A percentile compares a stretch with the other conserved stretches of the same genome.
These are phyloP conservation scores for Chalciporus sp. DNA, from an alignment of 1,284 basidiomycete genomes.

Conservation along the genomic window DNA sequence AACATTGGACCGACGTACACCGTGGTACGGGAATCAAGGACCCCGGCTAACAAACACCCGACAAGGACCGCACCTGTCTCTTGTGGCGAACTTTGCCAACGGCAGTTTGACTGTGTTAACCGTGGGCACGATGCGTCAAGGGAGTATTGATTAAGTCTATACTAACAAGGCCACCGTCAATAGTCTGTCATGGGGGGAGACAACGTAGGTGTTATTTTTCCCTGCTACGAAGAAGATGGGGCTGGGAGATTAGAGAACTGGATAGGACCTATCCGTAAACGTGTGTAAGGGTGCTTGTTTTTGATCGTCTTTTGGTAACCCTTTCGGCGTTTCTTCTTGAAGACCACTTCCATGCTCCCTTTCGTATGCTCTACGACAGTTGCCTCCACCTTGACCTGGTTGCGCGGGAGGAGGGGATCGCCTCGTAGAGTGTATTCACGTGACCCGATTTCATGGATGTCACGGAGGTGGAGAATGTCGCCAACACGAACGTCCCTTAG, in stretches of 20 bases:
- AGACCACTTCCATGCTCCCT: constrained; percentile 85
- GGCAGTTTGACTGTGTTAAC: neutral
- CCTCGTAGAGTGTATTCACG: constrained; percentile 92
- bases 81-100: neutral
- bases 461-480: constrained; percentile 80
- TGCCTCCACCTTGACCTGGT: constrained; percentile 74
- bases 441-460: constrained; percentile 93
- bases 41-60: too few relatives aligned
- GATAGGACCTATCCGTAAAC: constrained; percentile 81
- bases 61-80: neutral
- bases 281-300: constrained; percentile 93
- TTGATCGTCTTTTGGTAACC: constrained; percentile 84
- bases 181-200: neutral
- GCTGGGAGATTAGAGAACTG: constrained; percentile 35
- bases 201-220: neutral
- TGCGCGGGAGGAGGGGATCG: constrained; percentile 59
- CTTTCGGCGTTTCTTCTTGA: constrained; percentile 98
- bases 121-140: too few relatives aligned
- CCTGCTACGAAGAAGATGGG: constrained; percentile 19
- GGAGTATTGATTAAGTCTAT: neutral
- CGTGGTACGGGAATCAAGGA: too few relatives aligned
- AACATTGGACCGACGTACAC: too few relatives aligned
- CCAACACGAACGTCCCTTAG: constrained; percentile 83
- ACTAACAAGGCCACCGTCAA: constrained; percentile 5
- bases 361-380: constrained; percentile 98